Base-by-base conservation (phyloP, 192 early-diverging fungal genomes). In the Oehlia diaphana region DNA sequence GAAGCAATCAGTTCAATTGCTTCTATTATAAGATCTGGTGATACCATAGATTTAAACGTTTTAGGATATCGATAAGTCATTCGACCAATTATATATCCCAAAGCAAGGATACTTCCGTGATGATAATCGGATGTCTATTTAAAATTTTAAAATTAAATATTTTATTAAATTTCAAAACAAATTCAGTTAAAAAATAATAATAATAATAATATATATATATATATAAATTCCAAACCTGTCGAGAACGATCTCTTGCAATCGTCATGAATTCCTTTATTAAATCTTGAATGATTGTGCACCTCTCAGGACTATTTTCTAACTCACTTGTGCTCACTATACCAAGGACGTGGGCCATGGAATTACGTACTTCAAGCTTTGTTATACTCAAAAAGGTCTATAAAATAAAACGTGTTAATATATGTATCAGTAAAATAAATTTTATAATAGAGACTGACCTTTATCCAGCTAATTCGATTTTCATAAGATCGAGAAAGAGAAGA, bases 11-110 rank as follows among this genome's bases (percentile, higher is more conserved):
- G 64, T 4, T 79, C 79, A 0, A 91, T 74, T 44, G 82, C 81
- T 5, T 80, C 75, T 50, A 79, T 62, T 10, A 83, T 77, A 49
- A 82, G 77, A 16, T 23, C 9, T 26, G 64, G 35, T 21, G 82
- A 78, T 14, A 94, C 61, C 9, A 89, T 81, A 10, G 79, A 66
- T n/a, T 84, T 79, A 35, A 58, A 84, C 6, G 68, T 58, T 3
- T 23, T 6, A 9, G 90, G 86, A 65, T 89, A 83, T 33, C 94
- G 85, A 64, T 93, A 94, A 21, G 83, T 28, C 13, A 88, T 76
- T 14, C 93, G 84, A 7, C 92, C 91, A 9, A 92, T 68, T 16
- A 96, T 79, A 77, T 88, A 93, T 0, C 95, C 94, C 3, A 95
- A 82, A 0, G 91, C 89, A 26, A 96, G 50, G 1, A 92, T 78